Base-by-base conservation (phyloP, 2,329 filamentous ascomycete genomes). In the Dothideomycetes sp. region DNA sequence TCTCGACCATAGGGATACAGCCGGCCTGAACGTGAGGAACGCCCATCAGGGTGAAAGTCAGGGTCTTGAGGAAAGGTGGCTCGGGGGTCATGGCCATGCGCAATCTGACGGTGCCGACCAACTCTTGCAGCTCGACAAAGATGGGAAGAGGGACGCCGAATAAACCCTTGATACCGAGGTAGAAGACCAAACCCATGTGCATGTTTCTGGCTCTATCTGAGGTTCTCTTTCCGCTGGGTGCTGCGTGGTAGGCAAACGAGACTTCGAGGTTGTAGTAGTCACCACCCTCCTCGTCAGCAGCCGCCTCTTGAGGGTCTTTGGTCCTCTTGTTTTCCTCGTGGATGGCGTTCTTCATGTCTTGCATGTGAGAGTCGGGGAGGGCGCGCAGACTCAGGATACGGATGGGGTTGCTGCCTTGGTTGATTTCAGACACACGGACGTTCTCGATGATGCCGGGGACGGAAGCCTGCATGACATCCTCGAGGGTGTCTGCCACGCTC, bases 131-230 rank as follows among this genome's bases (percentile, higher is more conserved):
- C 61, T 95, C 88, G 42, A 94, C 86, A 56, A 82, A 93, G 34
- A 94, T 83, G 0, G 86, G 87, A 15, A 94, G 69, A 0, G 87
- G 87, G 0, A 94, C 80, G 19, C 88, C 88, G 51, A 95, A 91
- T 4, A 95, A 69, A 0, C 88, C 88, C 56, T 84, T 86, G 55
- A 94, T 68, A 43, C 91, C 91, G 1, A 96, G 73, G 49, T 95
- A 96, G 60, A 98, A 96, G 7, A 95, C 77, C 11, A 96, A 64
- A 53, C 93, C 83, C 86, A 95, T 94, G 54, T 94, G 88, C 85
- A 95, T 94, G 58, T 95, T 96, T 50, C 82, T 77, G 5, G 87
- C 86, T 61, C 88, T 91, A 32, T 84, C 82, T 2, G 84, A 82
- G 11, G 86, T 73, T 33, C 80, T 75, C 44, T 70, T 69, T 4